Evolutionary conservation across 1,284 basidiomycete genomes (phyloP), one percentile per base, ranked within the genome.

Genomic region (Heterobasidion occidentale): DNA sequence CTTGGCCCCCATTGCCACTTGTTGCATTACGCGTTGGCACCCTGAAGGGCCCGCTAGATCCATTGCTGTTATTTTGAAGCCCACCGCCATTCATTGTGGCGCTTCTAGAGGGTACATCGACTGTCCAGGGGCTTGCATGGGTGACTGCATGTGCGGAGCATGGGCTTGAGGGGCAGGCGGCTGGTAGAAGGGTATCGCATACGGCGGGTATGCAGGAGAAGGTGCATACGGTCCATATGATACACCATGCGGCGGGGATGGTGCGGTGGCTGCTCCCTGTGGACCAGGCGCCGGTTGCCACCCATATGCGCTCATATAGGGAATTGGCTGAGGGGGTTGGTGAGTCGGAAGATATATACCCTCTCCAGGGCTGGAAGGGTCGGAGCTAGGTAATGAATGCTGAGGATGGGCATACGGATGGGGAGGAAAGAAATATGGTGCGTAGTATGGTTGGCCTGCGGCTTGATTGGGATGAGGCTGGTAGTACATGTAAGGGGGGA

Each of bases 141-240:
- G 62, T 4, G 66, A 64, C 6, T 69, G 64, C 52, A 71, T 66
- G 42, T 67, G 61, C 11, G 71, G 71, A 0, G 71, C 63, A 11
- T 71, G 70, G 58, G 47, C 65, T 66, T 55, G 51, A 54, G 59
- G 55, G 51, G 66, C 63, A 4, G 66, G 68, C 6, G 75, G 72
- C 63, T 78, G 81, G 58, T 81, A 85, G 12, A 71, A 65, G 5
- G 74, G 70, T 59, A 76, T 66, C 6, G 78, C 70, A 64, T 81
- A 83, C 17, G 70, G 62, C 49, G 73, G 73, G 56, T 73, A 73
- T 14, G 71, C 38, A 42, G 38, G 67, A 27, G 27, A 27, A 4
- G 51, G 69, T 34, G 70, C 66, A 58, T 75, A 81, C 0, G 70
- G 63, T 3, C 71, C 66, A 62, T 74, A 73, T 38, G 68, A 70